These are phyloP conservation scores for Scutellaria baicalensis DNA, from an alignment of 257 asterid genomes.

Conservation along the genomic window DNA sequence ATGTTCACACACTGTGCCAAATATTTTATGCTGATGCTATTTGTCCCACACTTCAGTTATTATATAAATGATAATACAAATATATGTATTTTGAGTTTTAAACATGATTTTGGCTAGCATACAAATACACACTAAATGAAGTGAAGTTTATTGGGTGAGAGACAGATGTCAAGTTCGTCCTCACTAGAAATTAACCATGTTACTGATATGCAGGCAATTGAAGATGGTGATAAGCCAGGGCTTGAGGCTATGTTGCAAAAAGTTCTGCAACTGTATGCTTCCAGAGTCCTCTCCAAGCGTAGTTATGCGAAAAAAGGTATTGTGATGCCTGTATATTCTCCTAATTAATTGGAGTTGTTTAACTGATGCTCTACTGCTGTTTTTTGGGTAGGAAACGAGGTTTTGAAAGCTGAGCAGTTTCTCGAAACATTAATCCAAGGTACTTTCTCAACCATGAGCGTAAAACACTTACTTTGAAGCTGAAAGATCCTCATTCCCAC, in stretches of 20 bases:
- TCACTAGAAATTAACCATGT: slow-evolving; percentile 12
- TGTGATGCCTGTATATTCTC: background rate
- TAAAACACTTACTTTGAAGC: background rate
- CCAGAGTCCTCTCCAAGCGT: slow-evolving; percentile 81
- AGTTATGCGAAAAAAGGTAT: slow-evolving; percentile 86
- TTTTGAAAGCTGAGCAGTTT: slow-evolving; percentile 68
- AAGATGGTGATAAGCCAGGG: slow-evolving; percentile 94
- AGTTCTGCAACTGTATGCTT: slow-evolving; percentile 90
- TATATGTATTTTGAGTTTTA: background rate
- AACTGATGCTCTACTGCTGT: slow-evolving; percentile 17
- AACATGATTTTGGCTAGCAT: slow-evolving; percentile 2
- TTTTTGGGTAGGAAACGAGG: slow-evolving; percentile 58
- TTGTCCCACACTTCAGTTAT: background rate
- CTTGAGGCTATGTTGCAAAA: slow-evolving; percentile 97
- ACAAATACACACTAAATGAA: background rate
- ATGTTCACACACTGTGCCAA: background rate
- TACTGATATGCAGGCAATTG: slow-evolving; percentile 63
- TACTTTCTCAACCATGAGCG: slow-evolving; percentile 14
- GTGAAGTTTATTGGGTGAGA: background rate
- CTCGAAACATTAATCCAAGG: slow-evolving; percentile 86
- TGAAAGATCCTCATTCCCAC: background rate
- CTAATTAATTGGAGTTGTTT: background rate
- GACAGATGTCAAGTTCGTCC: background rate
- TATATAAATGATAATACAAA: background rate
- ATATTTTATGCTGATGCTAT: background rate